Evolutionary conservation across 2,329 filamentous ascomycete species (phyloP).

Genomic region (Akanthomyces lecanii): DNA sequence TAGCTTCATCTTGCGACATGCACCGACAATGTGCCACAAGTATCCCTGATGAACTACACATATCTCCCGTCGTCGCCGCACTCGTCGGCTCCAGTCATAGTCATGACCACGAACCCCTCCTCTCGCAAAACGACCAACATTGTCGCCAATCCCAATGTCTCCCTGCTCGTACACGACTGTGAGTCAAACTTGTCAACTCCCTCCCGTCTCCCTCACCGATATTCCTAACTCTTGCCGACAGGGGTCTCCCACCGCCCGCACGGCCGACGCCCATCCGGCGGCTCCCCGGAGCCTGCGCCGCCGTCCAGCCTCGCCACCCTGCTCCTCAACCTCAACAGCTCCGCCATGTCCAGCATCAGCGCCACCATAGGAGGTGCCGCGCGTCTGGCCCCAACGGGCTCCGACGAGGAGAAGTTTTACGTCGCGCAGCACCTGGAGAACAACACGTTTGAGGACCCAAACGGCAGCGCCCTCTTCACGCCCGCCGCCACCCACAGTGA

Average conservation of each 20-base stretch:
- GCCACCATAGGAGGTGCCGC: constrained; percentile 92
- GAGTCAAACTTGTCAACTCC: constrained; percentile 20
- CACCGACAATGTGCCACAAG: constrained; percentile 76
- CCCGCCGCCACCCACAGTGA: constrained; percentile 36
- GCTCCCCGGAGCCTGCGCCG: constrained; percentile 59
- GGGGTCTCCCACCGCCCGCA: constrained; percentile 88
- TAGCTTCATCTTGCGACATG: constrained; percentile 95
- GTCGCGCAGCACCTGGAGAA: constrained; percentile 81
- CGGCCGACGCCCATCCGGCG: constrained; percentile 52
- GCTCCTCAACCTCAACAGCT: constrained; percentile 86
- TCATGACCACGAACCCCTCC: constrained; percentile 84
- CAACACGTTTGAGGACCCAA: constrained; percentile 67
- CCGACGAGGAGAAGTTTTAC: constrained; percentile 81
- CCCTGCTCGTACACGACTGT: constrained; percentile 93
- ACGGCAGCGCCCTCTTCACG: constrained; percentile 29
- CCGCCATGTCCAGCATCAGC: constrained; percentile 80
- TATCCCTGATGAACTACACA: constrained; percentile 98
- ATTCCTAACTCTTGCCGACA: constrained; percentile 25
- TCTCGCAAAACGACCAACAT: constrained; percentile 82
- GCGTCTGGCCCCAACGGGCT: constrained; percentile 64
- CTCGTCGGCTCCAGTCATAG: constrained; percentile 71
- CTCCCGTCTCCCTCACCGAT: not conserved
- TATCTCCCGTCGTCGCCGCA: constrained; percentile 79
- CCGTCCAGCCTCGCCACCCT: constrained; percentile 76
- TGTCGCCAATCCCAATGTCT: constrained; percentile 78